phyloP scores from a whole-genome alignment of 192 early-diverging fungal genomes.

The Linnemannia schmuckeri region DNA sequence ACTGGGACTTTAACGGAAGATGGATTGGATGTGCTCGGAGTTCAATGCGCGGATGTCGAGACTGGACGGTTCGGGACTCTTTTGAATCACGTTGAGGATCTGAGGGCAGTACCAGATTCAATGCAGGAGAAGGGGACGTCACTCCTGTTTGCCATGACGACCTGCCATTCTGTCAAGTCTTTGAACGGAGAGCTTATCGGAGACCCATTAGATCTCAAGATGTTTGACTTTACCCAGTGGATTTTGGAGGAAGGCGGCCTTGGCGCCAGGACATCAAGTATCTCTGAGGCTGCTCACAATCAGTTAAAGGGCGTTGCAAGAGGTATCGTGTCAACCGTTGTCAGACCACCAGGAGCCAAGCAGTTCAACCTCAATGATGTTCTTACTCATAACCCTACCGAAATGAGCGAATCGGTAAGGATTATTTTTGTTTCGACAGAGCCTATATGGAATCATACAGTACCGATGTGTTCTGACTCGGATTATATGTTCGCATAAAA shows the following conservation, averaged over 20 bases:
- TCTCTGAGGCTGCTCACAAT: slow-evolving; percentile 17
- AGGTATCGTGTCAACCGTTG: slow-evolving; percentile 82
- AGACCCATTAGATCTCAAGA: slow-evolving; percentile 97
- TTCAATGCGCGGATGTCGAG: slow-evolving; percentile 71
- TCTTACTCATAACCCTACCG: slow-evolving; percentile 16
- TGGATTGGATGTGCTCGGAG: slow-evolving; percentile 93
- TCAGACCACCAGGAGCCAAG: slow-evolving; percentile 83
- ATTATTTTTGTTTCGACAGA: slow-evolving; percentile 5
- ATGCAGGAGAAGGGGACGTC: slow-evolving; percentile 26
- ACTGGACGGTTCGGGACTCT: slow-evolving; percentile 38
- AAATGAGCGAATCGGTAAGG: slow-evolving; percentile 42
- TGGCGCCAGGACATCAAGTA: slow-evolving; percentile 24
- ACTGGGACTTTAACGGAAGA: slow-evolving; percentile 98
- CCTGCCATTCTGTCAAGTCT: slow-evolving; percentile 92
- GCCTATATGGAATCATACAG: background rate
- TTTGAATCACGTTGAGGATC: background rate
- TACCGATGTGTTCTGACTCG: background rate
- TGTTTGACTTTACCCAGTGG: slow-evolving; percentile 98
- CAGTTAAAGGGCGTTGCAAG: slow-evolving; percentile 8
- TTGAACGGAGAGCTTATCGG: slow-evolving; percentile 90
- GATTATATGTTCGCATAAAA: background rate
- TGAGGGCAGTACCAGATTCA: slow-evolving; percentile 21
- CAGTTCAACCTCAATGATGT: slow-evolving; percentile 69
- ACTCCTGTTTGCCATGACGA: slow-evolving; percentile 76
- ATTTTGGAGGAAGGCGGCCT: slow-evolving; percentile 88